These are phyloP conservation scores for Haberlea rhodopensis DNA, from an alignment of 257 asterid genomes.

Conservation along the genomic window DNA sequence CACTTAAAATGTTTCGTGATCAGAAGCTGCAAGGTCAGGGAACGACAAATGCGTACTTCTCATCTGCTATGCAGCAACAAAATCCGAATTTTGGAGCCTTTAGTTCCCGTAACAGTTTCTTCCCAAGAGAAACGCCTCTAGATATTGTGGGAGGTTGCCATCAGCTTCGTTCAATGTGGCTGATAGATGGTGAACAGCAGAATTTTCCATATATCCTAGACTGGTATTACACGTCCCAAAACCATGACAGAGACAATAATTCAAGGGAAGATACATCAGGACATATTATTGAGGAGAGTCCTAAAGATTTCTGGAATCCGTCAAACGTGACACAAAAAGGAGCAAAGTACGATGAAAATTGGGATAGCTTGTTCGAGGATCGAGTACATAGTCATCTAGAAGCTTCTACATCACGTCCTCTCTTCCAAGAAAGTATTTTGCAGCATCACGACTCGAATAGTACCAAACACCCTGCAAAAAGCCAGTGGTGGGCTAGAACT, in stretches of 20 bases:
- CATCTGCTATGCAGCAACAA: slow-evolving; percentile 40
- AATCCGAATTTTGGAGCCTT: slow-evolving; percentile 39
- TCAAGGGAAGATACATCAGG: slow-evolving; percentile 31
- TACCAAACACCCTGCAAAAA: slow-evolving; percentile 30
- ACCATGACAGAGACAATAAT: slow-evolving; percentile 39
- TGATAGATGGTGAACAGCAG: slow-evolving; percentile 54
- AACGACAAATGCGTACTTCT: slow-evolving; percentile 27
- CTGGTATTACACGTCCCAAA: slow-evolving; percentile 70
- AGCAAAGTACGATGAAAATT: slow-evolving; percentile 34
- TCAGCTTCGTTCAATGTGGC: slow-evolving; percentile 61
- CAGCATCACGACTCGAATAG: slow-evolving; percentile 39
- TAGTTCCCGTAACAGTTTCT: slow-evolving; percentile 37
- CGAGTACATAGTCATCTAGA: slow-evolving; percentile 46
- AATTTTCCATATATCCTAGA: slow-evolving; percentile 77
- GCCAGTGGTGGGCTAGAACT: slow-evolving; percentile 77
- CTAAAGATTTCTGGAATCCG: slow-evolving; percentile 42
- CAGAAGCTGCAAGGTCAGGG: slow-evolving; percentile 54
- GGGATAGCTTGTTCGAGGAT: slow-evolving; percentile 51
- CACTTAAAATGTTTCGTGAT: slow-evolving; percentile 64
- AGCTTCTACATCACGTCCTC: slow-evolving; percentile 79
- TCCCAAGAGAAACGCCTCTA: slow-evolving; percentile 39
- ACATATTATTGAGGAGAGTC: slow-evolving; percentile 31
- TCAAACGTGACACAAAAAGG: slow-evolving; percentile 30
- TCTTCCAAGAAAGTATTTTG: slow-evolving; percentile 61
- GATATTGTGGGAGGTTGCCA: slow-evolving; percentile 35